These are phyloP conservation scores for Trichoderma semiorbis DNA, from an alignment of 2,329 filamentous ascomycete species.

Conservation along the genomic window DNA sequence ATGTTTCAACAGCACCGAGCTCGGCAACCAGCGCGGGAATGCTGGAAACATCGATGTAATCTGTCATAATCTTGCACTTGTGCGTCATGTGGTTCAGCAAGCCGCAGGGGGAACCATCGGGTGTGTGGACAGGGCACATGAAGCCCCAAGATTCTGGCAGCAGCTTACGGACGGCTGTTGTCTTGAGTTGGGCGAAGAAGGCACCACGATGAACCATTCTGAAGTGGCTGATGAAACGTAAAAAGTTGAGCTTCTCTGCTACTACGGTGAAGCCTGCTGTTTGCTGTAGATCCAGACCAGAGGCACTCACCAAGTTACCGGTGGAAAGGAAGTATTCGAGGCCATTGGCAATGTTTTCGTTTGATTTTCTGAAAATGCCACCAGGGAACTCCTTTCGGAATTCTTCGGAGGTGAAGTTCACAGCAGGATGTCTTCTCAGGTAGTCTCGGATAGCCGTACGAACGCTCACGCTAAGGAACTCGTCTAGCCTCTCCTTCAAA, in stretches of 20 bases:
- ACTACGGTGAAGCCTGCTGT: conserved; percentile 93
- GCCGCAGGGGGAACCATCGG: conserved; percentile 92
- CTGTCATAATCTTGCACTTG: conserved; percentile 86
- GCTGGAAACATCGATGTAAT: conserved; percentile 67
- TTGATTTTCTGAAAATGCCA: conserved; percentile 75
- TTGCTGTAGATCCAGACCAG: conserved; percentile 91
- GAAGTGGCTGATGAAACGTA: conserved; percentile 98
- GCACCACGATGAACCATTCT: conserved; percentile 98
- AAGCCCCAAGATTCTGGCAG: conserved; percentile 98
- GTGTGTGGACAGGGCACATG: conserved; percentile 94
- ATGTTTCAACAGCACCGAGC: conserved; percentile 72
- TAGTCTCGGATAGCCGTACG: conserved; percentile 55
- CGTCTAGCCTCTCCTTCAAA: conserved; percentile 89
- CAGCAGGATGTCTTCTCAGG: conserved; percentile 53
- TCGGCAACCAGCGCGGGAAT: conserved; percentile 72
- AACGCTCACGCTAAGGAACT: conserved; percentile 65
- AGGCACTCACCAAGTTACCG: conserved; percentile 86
- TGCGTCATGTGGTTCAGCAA: conserved; percentile 92
- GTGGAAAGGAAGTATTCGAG: conserved; percentile 96
- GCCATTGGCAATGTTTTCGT: conserved; percentile 81
- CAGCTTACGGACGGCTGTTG: conserved; percentile 92
- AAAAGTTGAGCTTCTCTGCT: conserved; percentile 98
- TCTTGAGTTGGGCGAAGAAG: conserved; percentile 97
- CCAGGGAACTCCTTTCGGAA: conserved; percentile 77
- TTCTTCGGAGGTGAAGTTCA: conserved; percentile 70